Base-by-base conservation (phyloP, 768 basidiomycete species). In the Boletus edulis region DNA sequence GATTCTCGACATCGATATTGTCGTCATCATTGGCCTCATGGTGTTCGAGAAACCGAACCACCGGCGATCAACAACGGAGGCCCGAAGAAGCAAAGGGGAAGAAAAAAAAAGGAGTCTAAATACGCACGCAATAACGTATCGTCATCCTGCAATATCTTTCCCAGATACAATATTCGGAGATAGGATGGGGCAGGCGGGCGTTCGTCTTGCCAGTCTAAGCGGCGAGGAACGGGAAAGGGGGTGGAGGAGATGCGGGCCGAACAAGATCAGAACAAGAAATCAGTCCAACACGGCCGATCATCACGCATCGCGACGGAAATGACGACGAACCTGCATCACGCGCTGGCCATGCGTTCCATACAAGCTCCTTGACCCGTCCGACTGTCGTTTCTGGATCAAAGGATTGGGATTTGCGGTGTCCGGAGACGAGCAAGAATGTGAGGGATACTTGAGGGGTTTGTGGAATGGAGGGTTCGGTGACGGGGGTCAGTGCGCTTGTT, bases 101-200 rank as follows among this genome's bases (percentile, higher is more conserved):
- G 3, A 22, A 20, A 14, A 22, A 31, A 22, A n/a, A 31, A 27
- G 18, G 12, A 38, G 34, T 35, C 8, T 15, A 27, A 27, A 49
- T 4, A 75, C 85, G 63, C 59, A 89, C 88, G 80, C 17, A 76
- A 68, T 15, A 92, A 75, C 3, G 86, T 87, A 51, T 91, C 89
- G 31, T 92, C 90, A 63, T 92, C 90, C 64, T 90, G 89, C n/a
- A 91, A 70, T 66, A 92, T 85, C 69, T 84, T 85, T 37, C 90
- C 90, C 6, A 91, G 73, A 67, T 91, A 85, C 1, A 91, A 74
- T 37, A 92, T 79, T 18, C 90, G 81, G 54, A 91, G 75, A 74
- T 85, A 88, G 5, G 85, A 84, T 0, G 90, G 90, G 15, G 85
- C 85, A 3, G 87, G 86, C 3, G 90, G 89, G 12, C 84, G 82